A percentile compares a stretch with the other conserved stretches of the same genome.
These are phyloP conservation scores for Breviolum minutum DNA, from an alignment of 73 alveolate genomes.

Conservation along the genomic window DNA sequence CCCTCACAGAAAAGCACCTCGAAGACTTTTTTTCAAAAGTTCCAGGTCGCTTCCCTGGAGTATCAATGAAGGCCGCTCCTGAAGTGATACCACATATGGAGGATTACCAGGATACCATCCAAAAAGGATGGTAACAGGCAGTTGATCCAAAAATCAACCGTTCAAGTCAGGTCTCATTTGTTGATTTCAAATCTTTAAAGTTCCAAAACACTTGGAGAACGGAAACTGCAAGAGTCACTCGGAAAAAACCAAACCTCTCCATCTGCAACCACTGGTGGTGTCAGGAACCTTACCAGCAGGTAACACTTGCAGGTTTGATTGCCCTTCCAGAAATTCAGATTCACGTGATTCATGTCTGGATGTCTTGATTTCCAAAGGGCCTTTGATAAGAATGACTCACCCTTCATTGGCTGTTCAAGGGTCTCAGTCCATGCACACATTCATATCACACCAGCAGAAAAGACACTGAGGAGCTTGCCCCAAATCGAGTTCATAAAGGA, in stretches of 20 bases:
- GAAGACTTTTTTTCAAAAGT: conserved; percentile 32
- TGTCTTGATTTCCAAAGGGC: no score
- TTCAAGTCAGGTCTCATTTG: no score
- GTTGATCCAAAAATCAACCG: not conserved
- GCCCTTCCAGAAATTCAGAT: no score
- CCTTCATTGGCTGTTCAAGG: not conserved
- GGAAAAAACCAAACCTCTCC: conserved; percentile 44
- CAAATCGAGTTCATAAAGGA: conserved; percentile 42
- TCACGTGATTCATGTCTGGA: no score
- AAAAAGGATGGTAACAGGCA: not conserved
- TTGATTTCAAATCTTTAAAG: no score
- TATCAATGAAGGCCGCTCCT: conserved; percentile 24
- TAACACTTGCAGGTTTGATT: no score
- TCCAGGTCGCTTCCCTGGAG: conserved; percentile 56
- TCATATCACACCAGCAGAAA: not conserved
- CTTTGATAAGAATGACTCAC: not conserved
- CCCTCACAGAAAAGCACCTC: not conserved
- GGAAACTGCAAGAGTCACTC: no score
- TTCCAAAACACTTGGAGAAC: no score
- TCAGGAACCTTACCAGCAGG: conserved; percentile 1
- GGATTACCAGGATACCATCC: not conserved
- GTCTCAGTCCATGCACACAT: not conserved
- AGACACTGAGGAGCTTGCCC: not conserved
- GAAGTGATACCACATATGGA: no score
- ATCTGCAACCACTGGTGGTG: conserved; percentile 17